Conservation (phyloP, 805 yeast genomes). For the Sugiyamaella boreocaroliniensis region DNA sequence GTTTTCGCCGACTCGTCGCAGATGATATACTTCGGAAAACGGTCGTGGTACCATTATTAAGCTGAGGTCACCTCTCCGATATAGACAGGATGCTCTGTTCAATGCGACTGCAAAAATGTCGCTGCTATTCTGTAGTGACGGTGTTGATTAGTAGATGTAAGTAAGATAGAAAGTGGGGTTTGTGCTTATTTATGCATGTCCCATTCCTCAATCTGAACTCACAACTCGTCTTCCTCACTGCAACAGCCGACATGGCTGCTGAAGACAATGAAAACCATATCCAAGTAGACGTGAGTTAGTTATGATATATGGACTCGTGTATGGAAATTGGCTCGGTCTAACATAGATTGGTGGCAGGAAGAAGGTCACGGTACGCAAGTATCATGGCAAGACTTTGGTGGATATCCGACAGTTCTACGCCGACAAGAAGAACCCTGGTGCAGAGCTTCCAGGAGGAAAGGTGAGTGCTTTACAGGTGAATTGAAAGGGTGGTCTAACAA, state of each 20-base stretch:
- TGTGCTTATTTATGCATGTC: no score
- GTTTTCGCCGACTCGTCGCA: slow-evolving; percentile 41
- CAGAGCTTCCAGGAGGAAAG: slow-evolving; percentile 74
- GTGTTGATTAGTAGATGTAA: no score
- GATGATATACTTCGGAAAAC: slow-evolving; percentile 38
- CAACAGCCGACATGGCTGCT: background rate
- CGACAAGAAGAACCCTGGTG: slow-evolving; percentile 38
- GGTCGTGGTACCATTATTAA: slow-evolving; percentile 15
- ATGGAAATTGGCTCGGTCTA: background rate
- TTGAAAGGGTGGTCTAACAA: background rate
- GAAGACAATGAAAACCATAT: background rate
- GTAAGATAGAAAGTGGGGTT: no score
- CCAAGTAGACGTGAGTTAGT: slow-evolving; percentile 3
- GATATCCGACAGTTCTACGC: slow-evolving; percentile 79
- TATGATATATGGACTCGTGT: background rate
- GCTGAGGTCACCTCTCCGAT: background rate
- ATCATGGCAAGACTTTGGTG: slow-evolving; percentile 57
- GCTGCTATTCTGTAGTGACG: no score
- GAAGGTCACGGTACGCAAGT: slow-evolving; percentile 65
- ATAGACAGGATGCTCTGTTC: background rate
- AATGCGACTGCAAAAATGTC: no score
- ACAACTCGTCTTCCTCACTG: no score
- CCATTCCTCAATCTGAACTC: no score
- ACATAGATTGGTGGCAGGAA: slow-evolving; percentile 51
- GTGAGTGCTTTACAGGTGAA: slow-evolving; percentile 30